Percentiles rank a stretch among this genome's conserved stretches.
Conservation (phyloP, 2,329 filamentous ascomycete species). For the Cryphonectria nitschkei region DNA sequence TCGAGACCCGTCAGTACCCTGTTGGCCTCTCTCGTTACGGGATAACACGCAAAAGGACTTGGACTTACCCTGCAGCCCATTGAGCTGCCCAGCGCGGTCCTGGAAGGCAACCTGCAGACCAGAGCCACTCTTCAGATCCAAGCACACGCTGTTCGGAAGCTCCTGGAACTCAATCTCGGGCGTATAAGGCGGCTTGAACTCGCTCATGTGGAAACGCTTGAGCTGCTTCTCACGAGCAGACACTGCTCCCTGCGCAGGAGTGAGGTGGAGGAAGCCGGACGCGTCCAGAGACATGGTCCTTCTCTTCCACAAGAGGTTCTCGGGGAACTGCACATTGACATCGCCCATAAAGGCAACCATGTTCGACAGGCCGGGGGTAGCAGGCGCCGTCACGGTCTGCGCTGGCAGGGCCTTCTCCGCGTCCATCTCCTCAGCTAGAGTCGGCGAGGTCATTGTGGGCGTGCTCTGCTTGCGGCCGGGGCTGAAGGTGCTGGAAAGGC, state of each 20-base stretch:
- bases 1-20: conserved; percentile 34
- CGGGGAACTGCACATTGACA: conserved; percentile 96
- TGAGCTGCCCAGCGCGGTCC: conserved; percentile 61
- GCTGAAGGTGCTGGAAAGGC: conserved; percentile 58
- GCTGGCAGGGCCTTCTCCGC: conserved; percentile 30
- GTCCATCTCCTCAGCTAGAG: conserved; percentile 53
- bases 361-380: conserved; percentile 36
- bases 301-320: conserved; percentile 95
- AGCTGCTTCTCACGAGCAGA: conserved; percentile 53
- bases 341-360: conserved; percentile 77
- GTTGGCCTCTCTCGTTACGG: background rate
- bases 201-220: conserved; percentile 83
- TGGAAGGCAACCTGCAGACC: conserved; percentile 67
- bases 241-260: conserved; percentile 62
- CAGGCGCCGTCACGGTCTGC: conserved; percentile 31
- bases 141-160: conserved; percentile 79
- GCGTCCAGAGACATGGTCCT: conserved; percentile 85
- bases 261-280: conserved; percentile 81
- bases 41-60: no score
- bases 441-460: conserved; percentile 52
- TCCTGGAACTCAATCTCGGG: conserved; percentile 93
- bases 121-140: conserved; percentile 65
- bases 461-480: conserved; percentile 50
- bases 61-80: conserved; percentile 57
- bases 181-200: conserved; percentile 77